Percentiles rank a stretch among this genome's conserved stretches.
These are phyloP conservation scores for Pichia nakasei DNA, from an alignment of 805 yeast species.

Conservation along the genomic window DNA sequence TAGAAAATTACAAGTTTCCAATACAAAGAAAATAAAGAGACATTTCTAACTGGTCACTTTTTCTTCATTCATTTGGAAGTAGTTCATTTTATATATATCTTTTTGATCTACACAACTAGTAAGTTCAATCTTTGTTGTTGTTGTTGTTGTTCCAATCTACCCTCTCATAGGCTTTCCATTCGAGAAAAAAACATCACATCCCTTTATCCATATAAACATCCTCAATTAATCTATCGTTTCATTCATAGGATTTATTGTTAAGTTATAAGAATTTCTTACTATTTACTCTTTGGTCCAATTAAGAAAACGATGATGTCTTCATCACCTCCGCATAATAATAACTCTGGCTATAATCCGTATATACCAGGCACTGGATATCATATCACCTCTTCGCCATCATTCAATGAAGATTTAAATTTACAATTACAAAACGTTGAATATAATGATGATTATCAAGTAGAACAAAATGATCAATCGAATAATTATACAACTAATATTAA, in stretches of 20 bases:
- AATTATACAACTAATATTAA: background rate
- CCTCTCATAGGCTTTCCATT: no score
- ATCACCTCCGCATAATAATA: slow-evolving; percentile 25
- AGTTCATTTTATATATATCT: no score
- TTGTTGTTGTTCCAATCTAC: no score
- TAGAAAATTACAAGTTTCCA: background rate
- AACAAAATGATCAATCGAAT: background rate
- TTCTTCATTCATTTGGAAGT: background rate
- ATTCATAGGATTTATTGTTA: no score
- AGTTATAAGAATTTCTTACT: background rate
- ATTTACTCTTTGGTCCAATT: background rate
- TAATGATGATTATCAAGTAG: background rate
- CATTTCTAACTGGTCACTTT: background rate
- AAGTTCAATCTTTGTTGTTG: no score
- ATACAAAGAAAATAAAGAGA: background rate
- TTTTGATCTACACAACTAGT: no score
- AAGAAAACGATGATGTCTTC: slow-evolving; percentile 26
- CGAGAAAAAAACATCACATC: no score
- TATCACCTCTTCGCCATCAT: slow-evolving; percentile 20
- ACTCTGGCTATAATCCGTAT: slow-evolving; percentile 12
- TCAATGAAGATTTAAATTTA: slow-evolving; percentile 14
- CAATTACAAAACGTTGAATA: slow-evolving; percentile 14
- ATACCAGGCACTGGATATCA: background rate
- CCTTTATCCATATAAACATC: no score
- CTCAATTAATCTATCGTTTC: no score